Evolutionary conservation across 2,329 filamentous ascomycete species (phyloP).

Genomic region (Fusarium penzigii): DNA sequence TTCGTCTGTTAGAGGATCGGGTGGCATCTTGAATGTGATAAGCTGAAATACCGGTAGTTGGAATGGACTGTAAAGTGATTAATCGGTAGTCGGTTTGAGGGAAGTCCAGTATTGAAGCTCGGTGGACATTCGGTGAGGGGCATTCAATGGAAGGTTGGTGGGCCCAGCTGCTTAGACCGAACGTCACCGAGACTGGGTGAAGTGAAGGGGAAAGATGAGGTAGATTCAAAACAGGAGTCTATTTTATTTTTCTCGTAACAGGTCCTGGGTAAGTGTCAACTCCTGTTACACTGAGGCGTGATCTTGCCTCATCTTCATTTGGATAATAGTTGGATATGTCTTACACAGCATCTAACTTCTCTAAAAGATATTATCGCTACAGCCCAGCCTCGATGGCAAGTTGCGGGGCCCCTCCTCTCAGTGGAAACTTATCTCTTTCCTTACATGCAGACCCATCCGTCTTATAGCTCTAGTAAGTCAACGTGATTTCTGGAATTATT

Average conservation of each 20-base stretch:
- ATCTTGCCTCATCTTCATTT: no score
- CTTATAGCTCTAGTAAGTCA: no score
- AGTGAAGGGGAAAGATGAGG: constrained; percentile 3
- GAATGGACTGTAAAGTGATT: neutral
- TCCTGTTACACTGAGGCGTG: no score
- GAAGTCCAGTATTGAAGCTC: neutral
- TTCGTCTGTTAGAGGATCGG: constrained; percentile 44
- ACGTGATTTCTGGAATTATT: no score
- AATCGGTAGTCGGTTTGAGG: neutral
- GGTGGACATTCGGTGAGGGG: neutral
- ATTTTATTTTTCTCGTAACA: constrained; percentile 1
- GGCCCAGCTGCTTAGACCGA: neutral
- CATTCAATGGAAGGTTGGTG: neutral
- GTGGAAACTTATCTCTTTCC: no score
- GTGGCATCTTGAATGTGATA: constrained; percentile 40
- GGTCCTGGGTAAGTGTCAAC: no score
- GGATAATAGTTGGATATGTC: no score
- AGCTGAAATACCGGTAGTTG: neutral
- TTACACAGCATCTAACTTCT: no score
- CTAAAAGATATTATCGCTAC: no score
- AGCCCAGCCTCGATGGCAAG: no score
- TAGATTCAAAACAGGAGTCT: constrained; percentile 4
- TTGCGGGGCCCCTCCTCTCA: no score
- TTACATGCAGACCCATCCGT: no score
- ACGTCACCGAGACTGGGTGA: neutral